Evolutionary conservation across 2,329 filamentous ascomycete species (phyloP).

Genomic region (Fusarium lateritium): DNA sequence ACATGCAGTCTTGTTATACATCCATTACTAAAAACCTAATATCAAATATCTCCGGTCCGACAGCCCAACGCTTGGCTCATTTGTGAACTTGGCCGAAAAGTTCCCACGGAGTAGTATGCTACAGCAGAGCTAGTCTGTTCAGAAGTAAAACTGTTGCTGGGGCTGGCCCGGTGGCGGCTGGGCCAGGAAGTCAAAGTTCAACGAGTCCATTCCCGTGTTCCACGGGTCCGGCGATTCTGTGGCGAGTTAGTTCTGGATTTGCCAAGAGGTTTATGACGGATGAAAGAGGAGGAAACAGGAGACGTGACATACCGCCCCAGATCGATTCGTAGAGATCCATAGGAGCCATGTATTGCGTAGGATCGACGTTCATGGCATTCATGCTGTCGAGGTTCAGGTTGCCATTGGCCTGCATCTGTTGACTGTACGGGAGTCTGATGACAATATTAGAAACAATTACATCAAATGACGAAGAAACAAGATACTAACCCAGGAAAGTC

Average conservation of each 20-base stretch:
- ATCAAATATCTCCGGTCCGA: neutral
- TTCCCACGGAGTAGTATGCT: neutral
- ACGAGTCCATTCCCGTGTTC: conserved; percentile 68
- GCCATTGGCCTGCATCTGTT: conserved; percentile 54
- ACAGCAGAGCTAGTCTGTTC: conserved; percentile 17
- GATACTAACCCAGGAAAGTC: conserved; percentile 61
- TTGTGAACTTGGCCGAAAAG: neutral
- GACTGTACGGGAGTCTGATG: conserved; percentile 56
- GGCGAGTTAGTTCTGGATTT: conserved; percentile 32
- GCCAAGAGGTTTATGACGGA: neutral
- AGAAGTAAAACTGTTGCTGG: conserved; percentile 72
- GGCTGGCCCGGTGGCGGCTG: conserved; percentile 72
- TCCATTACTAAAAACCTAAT: neutral
- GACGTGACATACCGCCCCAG: conserved; percentile 71
- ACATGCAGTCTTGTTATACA: conserved; percentile 19
- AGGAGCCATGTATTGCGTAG: conserved; percentile 73
- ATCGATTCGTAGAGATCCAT: conserved; percentile 79
- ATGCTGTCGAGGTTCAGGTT: conserved; percentile 61
- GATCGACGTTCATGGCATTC: conserved; percentile 67
- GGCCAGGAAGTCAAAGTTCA: conserved; percentile 74
- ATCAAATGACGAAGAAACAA: neutral
- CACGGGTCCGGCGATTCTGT: conserved; percentile 72
- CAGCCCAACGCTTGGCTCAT: neutral
- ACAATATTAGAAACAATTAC: conserved; percentile 32
- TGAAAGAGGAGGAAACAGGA: neutral